Evolutionary conservation across 1,284 basidiomycete species (phyloP), one percentile per base, ranked within the genome.

Genomic region (Mycosarcoma mackinlayi): DNA sequence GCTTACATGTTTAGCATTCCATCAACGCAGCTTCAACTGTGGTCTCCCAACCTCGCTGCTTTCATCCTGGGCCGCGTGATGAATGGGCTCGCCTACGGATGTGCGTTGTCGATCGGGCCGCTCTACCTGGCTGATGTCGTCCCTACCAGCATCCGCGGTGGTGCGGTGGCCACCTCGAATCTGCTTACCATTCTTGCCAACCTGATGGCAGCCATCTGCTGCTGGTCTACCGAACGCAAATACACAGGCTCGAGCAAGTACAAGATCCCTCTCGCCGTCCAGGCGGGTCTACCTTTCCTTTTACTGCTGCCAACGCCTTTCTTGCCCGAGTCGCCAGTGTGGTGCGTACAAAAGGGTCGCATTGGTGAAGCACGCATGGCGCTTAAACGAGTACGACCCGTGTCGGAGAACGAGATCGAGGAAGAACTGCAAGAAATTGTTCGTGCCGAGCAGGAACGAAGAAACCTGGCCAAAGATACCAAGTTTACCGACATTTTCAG

Each of bases 111-210:
- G 34, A 72, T 76, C 35, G 75, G 70, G 1, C 75, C 75, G 14
- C 60, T 70, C 39, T 76, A 73, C 38, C 41, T 77, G 23, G 71
- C 73, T 18, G 75, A 77, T 24, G 63, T 77, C 6, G 75, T 77
- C 1, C 73, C 73, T 0, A 67, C 67, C 27, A 59, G 54, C 42
- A 74, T 77, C 34, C 73, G 75, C 18, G 75, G 75, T 6, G 58
- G 67, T 21, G 67, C 72, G 4, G 75, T 77, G 1, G 60, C 75
- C 13, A 55, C 33, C 31, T 65, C 69, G 25, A 77, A 77, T 49
- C 34, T 77, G 48, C 63, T 71, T 40, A 77, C 75, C 37, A 76
- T 77, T 27, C 50, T 68, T 13, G 64, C 66, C 38, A 61, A 64
- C 34, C 50, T 76, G 13, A 48, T 77, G 56, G 73, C 75, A 1